These are phyloP conservation scores for Aurantiochytrium sp. DNA, from an alignment of 108 stramenopile species.

Conservation along the genomic window DNA sequence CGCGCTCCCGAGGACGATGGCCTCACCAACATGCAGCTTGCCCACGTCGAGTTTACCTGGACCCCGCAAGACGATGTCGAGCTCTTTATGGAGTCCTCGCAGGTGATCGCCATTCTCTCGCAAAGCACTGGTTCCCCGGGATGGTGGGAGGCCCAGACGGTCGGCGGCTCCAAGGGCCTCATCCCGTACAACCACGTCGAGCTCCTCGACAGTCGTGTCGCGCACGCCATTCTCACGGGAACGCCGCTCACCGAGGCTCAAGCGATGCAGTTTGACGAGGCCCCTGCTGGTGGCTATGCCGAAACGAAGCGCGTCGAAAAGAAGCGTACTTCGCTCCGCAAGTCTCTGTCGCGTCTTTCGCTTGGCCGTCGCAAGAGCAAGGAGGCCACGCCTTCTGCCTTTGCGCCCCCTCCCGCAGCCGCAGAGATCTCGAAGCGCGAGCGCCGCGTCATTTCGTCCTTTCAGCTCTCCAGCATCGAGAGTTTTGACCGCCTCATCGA, in stretches of 20 bases:
- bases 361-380: background rate
- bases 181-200: conserved; percentile 16
- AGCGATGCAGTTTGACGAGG: background rate
- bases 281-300: background rate
- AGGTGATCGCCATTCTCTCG: background rate
- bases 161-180: background rate
- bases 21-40: background rate
- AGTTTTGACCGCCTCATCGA: conserved; percentile 1
- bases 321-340: background rate
- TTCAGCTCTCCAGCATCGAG: background rate
- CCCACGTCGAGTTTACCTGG: conserved; percentile 16
- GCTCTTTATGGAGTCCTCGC: background rate
- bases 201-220: background rate
- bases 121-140: background rate
- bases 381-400: background rate
- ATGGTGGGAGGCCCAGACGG: background rate
- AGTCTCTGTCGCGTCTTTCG: background rate
- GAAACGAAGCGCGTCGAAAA: background rate
- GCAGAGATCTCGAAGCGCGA: background rate
- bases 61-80: conserved; percentile 7
- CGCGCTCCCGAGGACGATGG: background rate
- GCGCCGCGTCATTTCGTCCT: background rate
- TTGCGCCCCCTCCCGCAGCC: no score
- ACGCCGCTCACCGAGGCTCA: background rate
- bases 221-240: background rate